These are phyloP conservation scores for Cryoendolithus antarcticus DNA, from an alignment of 2,329 filamentous ascomycete species.

Conservation along the genomic window DNA sequence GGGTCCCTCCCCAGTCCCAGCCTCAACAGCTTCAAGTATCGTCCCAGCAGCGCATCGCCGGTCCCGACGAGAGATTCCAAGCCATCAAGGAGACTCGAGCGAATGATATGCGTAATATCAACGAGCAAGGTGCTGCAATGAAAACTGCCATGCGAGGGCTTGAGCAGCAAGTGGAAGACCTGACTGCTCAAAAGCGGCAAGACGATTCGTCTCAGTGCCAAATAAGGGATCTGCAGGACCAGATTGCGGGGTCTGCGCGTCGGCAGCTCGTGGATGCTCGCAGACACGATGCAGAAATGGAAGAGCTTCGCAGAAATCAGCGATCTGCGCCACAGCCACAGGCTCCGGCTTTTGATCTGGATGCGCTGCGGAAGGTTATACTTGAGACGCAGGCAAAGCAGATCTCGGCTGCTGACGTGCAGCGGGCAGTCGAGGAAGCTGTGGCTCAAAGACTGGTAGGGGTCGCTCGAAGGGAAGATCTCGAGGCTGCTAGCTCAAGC, in stretches of 20 bases:
- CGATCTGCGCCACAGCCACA: conserved; percentile 1
- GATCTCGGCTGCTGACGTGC: conserved; percentile 4
- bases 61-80: too few relatives aligned
- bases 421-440: conserved; percentile 5
- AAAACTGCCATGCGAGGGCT: too few relatives aligned
- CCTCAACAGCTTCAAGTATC: neutral
- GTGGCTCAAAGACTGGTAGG: conserved; percentile 6
- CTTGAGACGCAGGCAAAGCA: conserved; percentile 5
- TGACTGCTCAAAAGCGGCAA: too few relatives aligned
- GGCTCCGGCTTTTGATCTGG: conserved; percentile 3
- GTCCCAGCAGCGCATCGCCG: too few relatives aligned
- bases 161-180: too few relatives aligned
- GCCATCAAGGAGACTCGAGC: conserved; percentile 1
- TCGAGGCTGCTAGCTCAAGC: conserved; percentile 3
- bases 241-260: neutral
- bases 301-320: conserved; percentile 1
- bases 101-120: neutral
- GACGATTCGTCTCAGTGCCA: neutral
- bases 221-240: neutral
- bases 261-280: conserved; percentile 1
- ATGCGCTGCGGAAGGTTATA: conserved; percentile 5
- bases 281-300: conserved; percentile 2
- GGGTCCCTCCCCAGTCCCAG: neutral
- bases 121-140: neutral
- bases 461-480: conserved; percentile 7